Conservation (phyloP, 495 filamentous ascomycete species). For the Oidiodendron maius region DNA sequence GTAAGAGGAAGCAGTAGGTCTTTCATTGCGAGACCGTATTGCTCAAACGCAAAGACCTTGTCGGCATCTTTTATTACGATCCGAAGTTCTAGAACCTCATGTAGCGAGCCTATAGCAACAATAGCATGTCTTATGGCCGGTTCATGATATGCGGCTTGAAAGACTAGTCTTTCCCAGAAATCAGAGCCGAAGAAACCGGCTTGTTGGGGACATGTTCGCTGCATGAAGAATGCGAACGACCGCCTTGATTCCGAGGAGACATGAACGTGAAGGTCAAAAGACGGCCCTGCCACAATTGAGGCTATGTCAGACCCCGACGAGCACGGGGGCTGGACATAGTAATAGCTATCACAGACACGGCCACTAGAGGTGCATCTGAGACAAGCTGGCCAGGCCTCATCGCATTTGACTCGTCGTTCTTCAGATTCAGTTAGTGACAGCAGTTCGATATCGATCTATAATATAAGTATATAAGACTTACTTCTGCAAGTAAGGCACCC, state of each 20-base stretch:
- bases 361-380: conserved; percentile 24
- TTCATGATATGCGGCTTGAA: conserved; percentile 20
- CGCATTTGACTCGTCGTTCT: conserved; percentile 26
- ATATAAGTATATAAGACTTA: not conserved
- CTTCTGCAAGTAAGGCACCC: conserved; percentile 18
- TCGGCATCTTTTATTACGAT: conserved; percentile 14
- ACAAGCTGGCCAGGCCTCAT: conserved; percentile 23
- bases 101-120: conserved; percentile 15
- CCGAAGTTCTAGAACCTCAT: conserved; percentile 8
- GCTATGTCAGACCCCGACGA: no score
- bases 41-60: conserved; percentile 14
- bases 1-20: conserved; percentile 8
- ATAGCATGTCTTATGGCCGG: conserved; percentile 15
- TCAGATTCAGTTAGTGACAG: not conserved
- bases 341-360: conserved; percentile 22
- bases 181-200: conserved; percentile 35
- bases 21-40: conserved; percentile 15
- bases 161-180: conserved; percentile 42
- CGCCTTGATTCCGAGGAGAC: not conserved
- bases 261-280: not conserved
- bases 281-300: not conserved
- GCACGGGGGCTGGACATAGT: not conserved
- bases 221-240: conserved; percentile 12
- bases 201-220: conserved; percentile 22
- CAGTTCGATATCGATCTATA: not conserved